A percentile compares a stretch with the other conserved stretches of the same genome.
Evolutionary conservation across 2,329 filamentous ascomycete genomes (phyloP).

Genomic region (Aspergillus amoenus): DNA sequence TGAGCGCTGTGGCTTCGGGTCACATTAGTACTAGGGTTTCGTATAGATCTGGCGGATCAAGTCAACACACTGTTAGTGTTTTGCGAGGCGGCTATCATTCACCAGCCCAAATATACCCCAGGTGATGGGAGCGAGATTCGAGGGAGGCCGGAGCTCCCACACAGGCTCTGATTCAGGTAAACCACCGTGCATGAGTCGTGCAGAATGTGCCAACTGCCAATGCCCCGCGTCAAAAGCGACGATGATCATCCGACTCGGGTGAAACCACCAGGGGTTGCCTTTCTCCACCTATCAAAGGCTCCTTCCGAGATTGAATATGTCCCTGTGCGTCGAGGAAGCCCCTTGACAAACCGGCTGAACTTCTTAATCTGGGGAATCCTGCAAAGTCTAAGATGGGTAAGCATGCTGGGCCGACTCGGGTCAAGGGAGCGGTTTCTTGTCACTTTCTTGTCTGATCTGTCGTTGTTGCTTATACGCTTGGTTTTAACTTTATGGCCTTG

Average conservation of each 20-base stretch:
- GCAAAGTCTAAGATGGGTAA: neutral
- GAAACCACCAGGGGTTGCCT: neutral
- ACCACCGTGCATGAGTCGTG: neutral
- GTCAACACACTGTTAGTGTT: neutral
- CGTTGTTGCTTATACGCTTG: neutral
- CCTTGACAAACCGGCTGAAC: neutral
- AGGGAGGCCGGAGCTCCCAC: neutral
- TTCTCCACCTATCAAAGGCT: neutral
- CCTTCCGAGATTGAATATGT: neutral
- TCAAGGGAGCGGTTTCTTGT: neutral
- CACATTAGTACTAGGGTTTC: neutral
- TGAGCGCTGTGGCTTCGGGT: neutral
- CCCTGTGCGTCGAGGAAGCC: neutral
- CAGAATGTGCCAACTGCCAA: neutral
- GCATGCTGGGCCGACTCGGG: neutral
- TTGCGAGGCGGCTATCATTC: neutral
- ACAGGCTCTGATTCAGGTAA: neutral
- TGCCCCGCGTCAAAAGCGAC: neutral
- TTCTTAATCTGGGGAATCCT: neutral
- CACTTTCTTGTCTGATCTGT: neutral
- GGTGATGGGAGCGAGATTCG: neutral
- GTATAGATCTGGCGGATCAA: neutral
- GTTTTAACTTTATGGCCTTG: neutral
- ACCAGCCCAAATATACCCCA: neutral
- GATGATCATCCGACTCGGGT: neutral